phyloP scores from a whole-genome alignment of 495 filamentous ascomycete genomes.

The Penicillium ochrochloron region DNA sequence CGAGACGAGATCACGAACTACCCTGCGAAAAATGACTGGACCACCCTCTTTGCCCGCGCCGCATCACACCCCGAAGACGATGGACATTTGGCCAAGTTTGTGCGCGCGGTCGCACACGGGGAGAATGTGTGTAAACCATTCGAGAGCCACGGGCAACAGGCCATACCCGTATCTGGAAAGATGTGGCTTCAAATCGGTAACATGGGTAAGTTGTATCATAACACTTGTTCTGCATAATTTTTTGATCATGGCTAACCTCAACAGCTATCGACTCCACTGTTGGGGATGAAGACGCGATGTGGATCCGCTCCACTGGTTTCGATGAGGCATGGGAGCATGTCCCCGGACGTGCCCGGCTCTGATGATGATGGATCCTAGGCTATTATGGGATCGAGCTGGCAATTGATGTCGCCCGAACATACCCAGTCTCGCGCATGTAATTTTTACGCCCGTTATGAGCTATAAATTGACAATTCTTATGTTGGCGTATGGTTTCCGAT shows the following conservation, averaged over 20 bases:
- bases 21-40: constrained; percentile 48
- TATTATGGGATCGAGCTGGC: background rate
- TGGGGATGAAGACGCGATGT: constrained; percentile 28
- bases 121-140: constrained; percentile 52
- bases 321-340: constrained; percentile 43
- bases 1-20: constrained; percentile 61
- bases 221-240: constrained; percentile 55
- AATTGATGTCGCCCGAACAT: background rate
- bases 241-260: constrained; percentile 18
- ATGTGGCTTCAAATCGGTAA: constrained; percentile 75
- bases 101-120: constrained; percentile 66
- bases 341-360: constrained; percentile 30
- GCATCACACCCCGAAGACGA: constrained; percentile 64
- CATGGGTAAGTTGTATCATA: constrained; percentile 60
- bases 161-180: constrained; percentile 62
- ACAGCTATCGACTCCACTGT: constrained; percentile 42
- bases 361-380: constrained; percentile 6
- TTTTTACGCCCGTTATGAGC: constrained; percentile 1
- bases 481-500: constrained; percentile 5
- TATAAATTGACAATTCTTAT: background rate
- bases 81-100: constrained; percentile 76
- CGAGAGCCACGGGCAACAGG: constrained; percentile 36
- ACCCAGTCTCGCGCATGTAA: background rate
- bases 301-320: constrained; percentile 44
- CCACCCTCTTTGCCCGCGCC: constrained; percentile 59